Evolutionary conservation across 352 stramenopile genomes (phyloP), one percentile per base, ranked within the genome.

Genomic region (Thraustochytrium sp.): DNA sequence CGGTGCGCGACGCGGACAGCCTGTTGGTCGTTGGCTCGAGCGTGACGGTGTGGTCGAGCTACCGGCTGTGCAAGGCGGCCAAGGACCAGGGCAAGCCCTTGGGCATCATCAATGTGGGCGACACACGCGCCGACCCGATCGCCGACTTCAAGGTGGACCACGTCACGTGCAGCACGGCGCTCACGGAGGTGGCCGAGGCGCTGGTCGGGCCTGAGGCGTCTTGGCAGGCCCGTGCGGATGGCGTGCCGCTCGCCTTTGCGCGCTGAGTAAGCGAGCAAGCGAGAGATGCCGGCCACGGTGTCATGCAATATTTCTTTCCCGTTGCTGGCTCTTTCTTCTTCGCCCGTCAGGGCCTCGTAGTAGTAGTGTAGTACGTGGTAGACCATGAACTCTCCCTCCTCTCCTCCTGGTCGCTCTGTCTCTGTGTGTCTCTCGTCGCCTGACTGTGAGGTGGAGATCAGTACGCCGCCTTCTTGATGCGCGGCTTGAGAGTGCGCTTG

Each of bases 41-140:
- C 54, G 87, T 99, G 11, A 92, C 96, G 40, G 95, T 98, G 5
- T 95, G 97, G 85, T 98, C 93, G 2, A 94, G 93, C 31, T 98
- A 95, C 92, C 92, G 95, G 37, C 90, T 98, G 51, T 89, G 96
- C 48, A 91, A 92, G 68, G 88, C 89, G 8, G 95, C 93, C 8
- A 87, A 89, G 37, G 82, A 89, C 44, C 85, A 83, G 21, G 88
- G 90, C 38, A 90, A 94, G 56, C 90, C 89, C 8, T 88, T 96
- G 29, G 92, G 87, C 46, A 93, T 97, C 59, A 68, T 97, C 21
- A 97, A 96, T 80, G 86, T 94, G 38, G 93, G 93, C 26, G 88
- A 89, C 0, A 97, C 93, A 49, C 91, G 93, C 44, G 93, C 89
- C 0, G 93, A 97, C 78, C 88, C 89, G n/a, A 44, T 94, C 23